Percentiles rank a stretch among this genome's conserved stretches.
Conservation (phyloP, 805 yeast genomes). For the Kazachstania taianensis region DNA sequence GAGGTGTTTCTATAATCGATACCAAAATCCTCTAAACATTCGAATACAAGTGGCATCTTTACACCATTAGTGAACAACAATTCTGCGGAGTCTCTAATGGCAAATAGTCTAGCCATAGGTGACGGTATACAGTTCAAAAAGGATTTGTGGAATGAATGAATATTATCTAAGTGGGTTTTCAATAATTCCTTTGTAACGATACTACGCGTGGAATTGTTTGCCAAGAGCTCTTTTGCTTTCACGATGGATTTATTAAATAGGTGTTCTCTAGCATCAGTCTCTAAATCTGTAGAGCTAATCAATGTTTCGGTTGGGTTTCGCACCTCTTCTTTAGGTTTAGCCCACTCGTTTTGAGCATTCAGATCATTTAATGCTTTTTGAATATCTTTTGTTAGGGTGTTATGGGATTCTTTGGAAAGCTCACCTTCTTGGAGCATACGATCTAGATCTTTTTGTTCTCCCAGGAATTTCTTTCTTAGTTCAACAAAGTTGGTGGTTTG, state of each 20-base stretch:
- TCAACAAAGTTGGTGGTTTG: constrained; percentile 7
- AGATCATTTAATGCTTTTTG: constrained; percentile 11
- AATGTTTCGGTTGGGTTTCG: background rate
- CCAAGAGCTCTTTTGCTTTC: constrained; percentile 14
- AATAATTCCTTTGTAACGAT: constrained; percentile 12
- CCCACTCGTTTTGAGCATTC: constrained; percentile 2
- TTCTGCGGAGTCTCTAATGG: constrained; percentile 19
- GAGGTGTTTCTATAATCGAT: constrained; percentile 10
- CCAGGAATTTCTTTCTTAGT: constrained; percentile 13
- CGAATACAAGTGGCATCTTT: constrained; percentile 24
- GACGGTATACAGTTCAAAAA: background rate
- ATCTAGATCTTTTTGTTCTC: constrained; percentile 12
- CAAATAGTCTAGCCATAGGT: background rate
- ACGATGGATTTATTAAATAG: constrained; percentile 14
- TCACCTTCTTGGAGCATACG: constrained; percentile 9
- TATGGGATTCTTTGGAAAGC: constrained; percentile 8
- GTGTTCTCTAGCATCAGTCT: constrained; percentile 4
- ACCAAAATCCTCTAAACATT: constrained; percentile 22
- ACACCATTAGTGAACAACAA: constrained; percentile 20
- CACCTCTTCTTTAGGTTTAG: background rate
- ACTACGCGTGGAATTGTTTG: constrained; percentile 14
- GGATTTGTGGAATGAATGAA: constrained; percentile 10
- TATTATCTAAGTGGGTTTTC: constrained; percentile 10
- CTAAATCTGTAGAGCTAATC: background rate
- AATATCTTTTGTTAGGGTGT: constrained; percentile 6